A percentile compares a stretch with the other conserved stretches of the same genome.
These are phyloP conservation scores for Candida piceae DNA, from an alignment of 805 yeast genomes.

Conservation along the genomic window DNA sequence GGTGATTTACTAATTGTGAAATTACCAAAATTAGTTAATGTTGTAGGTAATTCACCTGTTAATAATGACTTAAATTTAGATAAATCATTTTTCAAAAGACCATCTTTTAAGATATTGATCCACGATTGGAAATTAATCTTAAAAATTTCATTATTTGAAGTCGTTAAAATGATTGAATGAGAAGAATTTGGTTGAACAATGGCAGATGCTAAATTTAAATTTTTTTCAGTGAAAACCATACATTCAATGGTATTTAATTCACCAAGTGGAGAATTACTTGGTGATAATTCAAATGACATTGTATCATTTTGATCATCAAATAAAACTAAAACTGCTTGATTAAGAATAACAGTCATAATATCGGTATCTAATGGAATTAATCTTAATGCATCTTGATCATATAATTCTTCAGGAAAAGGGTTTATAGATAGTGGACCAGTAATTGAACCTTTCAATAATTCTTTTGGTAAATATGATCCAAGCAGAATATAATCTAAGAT, in stretches of 20 bases:
- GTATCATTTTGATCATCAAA: constrained; percentile 18
- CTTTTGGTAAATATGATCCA: constrained; percentile 19
- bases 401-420: constrained; percentile 53
- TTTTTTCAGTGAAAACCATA: constrained; percentile 3
- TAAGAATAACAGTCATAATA: constrained; percentile 18
- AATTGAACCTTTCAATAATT: constrained; percentile 18
- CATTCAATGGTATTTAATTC: constrained; percentile 12
- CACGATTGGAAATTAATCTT: constrained; percentile 27
- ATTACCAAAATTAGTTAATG: constrained; percentile 15
- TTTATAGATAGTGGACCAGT: constrained; percentile 48
- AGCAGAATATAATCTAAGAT: no score
- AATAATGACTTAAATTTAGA: constrained; percentile 11
- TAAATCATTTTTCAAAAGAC: constrained; percentile 16
- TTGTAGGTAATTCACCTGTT: constrained; percentile 18
- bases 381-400: constrained; percentile 38
- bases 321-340: constrained; percentile 17
- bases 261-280: constrained; percentile 1
- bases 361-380: constrained; percentile 23
- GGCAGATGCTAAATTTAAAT: constrained; percentile 9
- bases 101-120: constrained; percentile 15
- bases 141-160: constrained; percentile 18
- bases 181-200: constrained; percentile 16
- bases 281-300: constrained; percentile 19
- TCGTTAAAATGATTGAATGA: constrained; percentile 17
- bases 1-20: no score